Evolutionary conservation across 352 stramenopile species (phyloP).

Genomic region (Phytophthora sp.): DNA sequence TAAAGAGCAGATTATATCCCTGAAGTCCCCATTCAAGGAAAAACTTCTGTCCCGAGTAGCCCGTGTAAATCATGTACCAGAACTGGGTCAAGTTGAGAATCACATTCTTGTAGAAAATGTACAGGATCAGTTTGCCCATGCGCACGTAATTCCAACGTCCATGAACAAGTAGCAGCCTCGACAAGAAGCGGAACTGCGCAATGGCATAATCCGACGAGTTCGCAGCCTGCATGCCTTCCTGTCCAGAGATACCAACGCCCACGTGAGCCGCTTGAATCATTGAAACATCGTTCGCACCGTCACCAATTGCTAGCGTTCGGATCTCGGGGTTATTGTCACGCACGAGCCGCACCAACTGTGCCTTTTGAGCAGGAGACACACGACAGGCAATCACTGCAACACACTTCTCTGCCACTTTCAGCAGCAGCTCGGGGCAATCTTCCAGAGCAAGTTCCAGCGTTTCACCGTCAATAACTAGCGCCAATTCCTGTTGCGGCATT

Average conservation of each 20-base stretch:
- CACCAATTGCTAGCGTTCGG: conserved; percentile 92
- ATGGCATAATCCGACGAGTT: conserved; percentile 96
- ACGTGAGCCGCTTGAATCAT: conserved; percentile 96
- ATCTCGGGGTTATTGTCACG: conserved; percentile 87
- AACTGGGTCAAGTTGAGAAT: conserved; percentile 96
- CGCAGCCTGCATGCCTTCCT: conserved; percentile 95
- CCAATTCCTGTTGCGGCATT: conserved; percentile 52
- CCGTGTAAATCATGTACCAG: conserved; percentile 93
- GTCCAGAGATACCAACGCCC: conserved; percentile 92
- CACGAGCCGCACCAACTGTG: conserved; percentile 92
- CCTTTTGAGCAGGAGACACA: conserved; percentile 94
- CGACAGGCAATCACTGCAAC: conserved; percentile 93
- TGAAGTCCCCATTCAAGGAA: conserved; percentile 88
- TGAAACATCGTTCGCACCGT: conserved; percentile 96
- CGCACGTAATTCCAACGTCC: conserved; percentile 95
- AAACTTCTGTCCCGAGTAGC: conserved; percentile 89
- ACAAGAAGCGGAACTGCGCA: conserved; percentile 94
- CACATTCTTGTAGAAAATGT: conserved; percentile 97
- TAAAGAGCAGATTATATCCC: conserved; percentile 91
- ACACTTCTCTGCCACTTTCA: conserved; percentile 85
- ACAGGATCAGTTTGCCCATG: conserved; percentile 93
- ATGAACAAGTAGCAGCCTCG: conserved; percentile 91
- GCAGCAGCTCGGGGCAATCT: conserved; percentile 71
- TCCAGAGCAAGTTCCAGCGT: conserved; percentile 80
- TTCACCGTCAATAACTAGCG: conserved; percentile 83